Evolutionary conservation across 257 asterid genomes (phyloP).

Genomic region (Echites panduratus): DNA sequence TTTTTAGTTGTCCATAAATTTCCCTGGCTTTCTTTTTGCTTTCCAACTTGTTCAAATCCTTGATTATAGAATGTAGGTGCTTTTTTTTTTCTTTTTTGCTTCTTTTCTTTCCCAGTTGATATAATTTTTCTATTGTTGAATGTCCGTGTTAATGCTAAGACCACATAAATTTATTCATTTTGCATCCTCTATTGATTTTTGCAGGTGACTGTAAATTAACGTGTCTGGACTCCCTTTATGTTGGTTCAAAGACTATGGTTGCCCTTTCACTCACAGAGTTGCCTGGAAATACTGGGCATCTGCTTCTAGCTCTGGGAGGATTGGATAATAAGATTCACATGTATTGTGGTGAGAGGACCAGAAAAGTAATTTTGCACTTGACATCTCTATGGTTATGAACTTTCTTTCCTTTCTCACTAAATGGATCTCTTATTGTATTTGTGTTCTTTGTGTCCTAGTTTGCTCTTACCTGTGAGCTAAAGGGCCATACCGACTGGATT

Average conservation of each 20-base stretch:
- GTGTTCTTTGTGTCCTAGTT: constrained; percentile 42
- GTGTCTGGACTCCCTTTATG: constrained; percentile 51
- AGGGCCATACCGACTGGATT: constrained; percentile 96
- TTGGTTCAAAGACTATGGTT: constrained; percentile 76
- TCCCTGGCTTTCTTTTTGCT: background rate
- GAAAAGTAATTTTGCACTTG: constrained; percentile 56
- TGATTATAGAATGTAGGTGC: background rate
- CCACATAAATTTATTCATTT: background rate
- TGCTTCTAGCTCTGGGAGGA: constrained; percentile 84
- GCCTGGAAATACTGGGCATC: constrained; percentile 52
- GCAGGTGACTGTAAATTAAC: constrained; percentile 75
- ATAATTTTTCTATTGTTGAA: background rate
- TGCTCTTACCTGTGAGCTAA: constrained; percentile 73
- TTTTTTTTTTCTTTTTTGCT: background rate
- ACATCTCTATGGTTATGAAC: constrained; percentile 17
- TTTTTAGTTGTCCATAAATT: background rate
- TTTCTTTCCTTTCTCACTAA: constrained; percentile 17
- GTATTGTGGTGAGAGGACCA: constrained; percentile 69
- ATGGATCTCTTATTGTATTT: constrained; percentile 13
- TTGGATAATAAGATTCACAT: constrained; percentile 89
- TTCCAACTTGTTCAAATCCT: background rate
- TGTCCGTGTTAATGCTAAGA: background rate
- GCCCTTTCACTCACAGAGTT: constrained; percentile 75
- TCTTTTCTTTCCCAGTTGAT: background rate
- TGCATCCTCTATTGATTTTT: constrained; percentile 11